phyloP scores from a whole-genome alignment of 1,139 yeast species.

The Sugiyamaella pinicola region DNA sequence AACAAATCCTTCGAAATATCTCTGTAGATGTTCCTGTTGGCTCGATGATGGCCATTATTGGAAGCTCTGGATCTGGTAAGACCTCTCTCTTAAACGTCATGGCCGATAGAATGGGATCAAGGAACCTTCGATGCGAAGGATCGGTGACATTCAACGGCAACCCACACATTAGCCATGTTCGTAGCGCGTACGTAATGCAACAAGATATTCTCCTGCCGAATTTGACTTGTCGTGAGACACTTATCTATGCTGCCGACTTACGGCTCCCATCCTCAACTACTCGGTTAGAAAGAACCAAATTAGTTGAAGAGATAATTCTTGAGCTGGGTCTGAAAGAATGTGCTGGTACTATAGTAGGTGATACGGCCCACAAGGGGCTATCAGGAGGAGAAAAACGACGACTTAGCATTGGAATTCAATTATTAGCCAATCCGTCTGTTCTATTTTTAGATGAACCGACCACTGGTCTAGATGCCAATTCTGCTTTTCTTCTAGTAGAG shows the following conservation, averaged over 20 bases:
- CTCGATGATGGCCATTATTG: conserved; percentile 68
- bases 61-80: conserved; percentile 87
- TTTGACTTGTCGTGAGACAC: conserved; percentile 69
- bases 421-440: conserved; percentile 73
- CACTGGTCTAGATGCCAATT: conserved; percentile 81
- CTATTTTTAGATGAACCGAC: conserved; percentile 87
- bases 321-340: conserved; percentile 67
- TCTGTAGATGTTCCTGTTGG: conserved; percentile 59
- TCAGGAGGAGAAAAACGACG: conserved; percentile 89
- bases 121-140: conserved; percentile 37
- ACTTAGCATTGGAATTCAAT: conserved; percentile 74
- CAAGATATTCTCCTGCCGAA: conserved; percentile 74
- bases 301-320: conserved; percentile 61
- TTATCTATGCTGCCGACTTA: conserved; percentile 69
- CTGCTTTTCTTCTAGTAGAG: conserved; percentile 66
- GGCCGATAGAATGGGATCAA: conserved; percentile 58
- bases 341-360: conserved; percentile 57
- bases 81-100: conserved; percentile 75
- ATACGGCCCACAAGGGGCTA: conserved; percentile 54
- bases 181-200: conserved; percentile 74
- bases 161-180: conserved; percentile 41
- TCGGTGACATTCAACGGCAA: conserved; percentile 47
- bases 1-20: conserved; percentile 46
- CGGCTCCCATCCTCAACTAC: conserved; percentile 53
- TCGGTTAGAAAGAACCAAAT: conserved; percentile 46